Base-by-base conservation (phyloP, 345 rosid genomes). In the Lepidium africanum region DNA sequence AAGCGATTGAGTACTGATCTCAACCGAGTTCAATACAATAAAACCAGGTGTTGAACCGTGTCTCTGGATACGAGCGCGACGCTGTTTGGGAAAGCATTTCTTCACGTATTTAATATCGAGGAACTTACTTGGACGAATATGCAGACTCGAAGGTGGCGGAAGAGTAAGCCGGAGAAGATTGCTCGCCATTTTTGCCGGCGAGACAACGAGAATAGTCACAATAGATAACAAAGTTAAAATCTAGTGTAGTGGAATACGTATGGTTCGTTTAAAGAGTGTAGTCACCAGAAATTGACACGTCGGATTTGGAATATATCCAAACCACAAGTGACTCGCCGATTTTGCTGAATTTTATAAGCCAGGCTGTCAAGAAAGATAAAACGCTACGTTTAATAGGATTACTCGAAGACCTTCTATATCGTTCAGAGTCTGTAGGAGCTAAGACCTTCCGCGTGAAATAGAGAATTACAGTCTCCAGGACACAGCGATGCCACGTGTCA, bases 11-110 rank as follows among this genome's bases (percentile, higher is more conserved):
- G 84, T 65, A 69, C 76, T 78, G 65, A 89, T 78, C 41, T 84
- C 82, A 25, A 90, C 70, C 4, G 97, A 78, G 74, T 65, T 81
- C 11, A 76, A 73, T 25, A 86, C 63, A 3, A 70, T 43, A 40
- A 84, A 63, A 21, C 48, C 42, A 16, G 69, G 81, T 49, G 33
- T 16, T 5, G 77, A 65, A 30, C 9, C 35, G 51, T 43, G 38
- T 12, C 70, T 45, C 12, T 59, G 75, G 62, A 37, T 59, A 17
- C 38, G 72, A 59, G 60, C 19, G 58, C 73, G 73, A 17, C 78
- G 69, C 4, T 75, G 77, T 59, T 38, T 71, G 2, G 59, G 56
- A 37, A 60, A 47, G 41, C 74, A 54, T 36, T 76, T 69, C 9
- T 76, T 74, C 27, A 39, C 10, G 67, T 56, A 76, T 62, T 45